Conservation (phyloP, 2,329 filamentous ascomycete genomes). For the Celoporthe dispersa region DNA sequence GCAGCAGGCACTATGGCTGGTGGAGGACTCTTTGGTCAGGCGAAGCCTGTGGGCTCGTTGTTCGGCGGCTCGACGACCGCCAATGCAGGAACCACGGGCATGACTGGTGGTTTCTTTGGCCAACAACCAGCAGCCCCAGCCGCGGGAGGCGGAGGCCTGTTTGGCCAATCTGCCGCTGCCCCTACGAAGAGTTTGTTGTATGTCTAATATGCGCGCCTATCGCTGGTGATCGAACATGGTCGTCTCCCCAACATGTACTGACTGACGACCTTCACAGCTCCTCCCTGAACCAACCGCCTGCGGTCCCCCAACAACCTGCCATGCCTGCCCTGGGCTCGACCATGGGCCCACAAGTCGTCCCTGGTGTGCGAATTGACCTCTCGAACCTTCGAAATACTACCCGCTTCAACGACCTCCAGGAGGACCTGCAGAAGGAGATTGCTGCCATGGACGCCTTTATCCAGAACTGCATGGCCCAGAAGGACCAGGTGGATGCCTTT, state of each 20-base stretch:
- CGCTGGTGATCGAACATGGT: background rate
- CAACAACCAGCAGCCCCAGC: conserved; percentile 22
- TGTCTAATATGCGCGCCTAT: conserved; percentile 10
- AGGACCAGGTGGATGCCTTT: conserved; percentile 75
- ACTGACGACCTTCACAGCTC: conserved; percentile 3
- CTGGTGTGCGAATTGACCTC: conserved; percentile 78
- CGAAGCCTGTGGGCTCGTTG: conserved; percentile 36
- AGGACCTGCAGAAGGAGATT: conserved; percentile 79
- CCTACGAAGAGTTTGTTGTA: conserved; percentile 36
- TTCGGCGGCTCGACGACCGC: conserved; percentile 30
- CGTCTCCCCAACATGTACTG: conserved; percentile 1
- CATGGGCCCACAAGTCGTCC: conserved; percentile 61
- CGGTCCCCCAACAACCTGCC: conserved; percentile 31
- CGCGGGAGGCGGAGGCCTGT: conserved; percentile 28
- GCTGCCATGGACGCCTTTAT: conserved; percentile 80
- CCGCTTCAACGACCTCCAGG: conserved; percentile 87
- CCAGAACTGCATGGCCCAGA: conserved; percentile 76
- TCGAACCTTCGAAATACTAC: conserved; percentile 83
- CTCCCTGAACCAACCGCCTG: conserved; percentile 31
- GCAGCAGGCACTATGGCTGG: conserved; percentile 27
- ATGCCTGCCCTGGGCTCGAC: conserved; percentile 36
- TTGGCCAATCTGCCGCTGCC: conserved; percentile 29
- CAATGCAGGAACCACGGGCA: conserved; percentile 38
- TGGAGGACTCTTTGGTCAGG: conserved; percentile 32
- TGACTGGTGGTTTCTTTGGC: conserved; percentile 41